phyloP scores from a whole-genome alignment of 2,329 filamentous ascomycete species.

The Diaporthe batatas region DNA sequence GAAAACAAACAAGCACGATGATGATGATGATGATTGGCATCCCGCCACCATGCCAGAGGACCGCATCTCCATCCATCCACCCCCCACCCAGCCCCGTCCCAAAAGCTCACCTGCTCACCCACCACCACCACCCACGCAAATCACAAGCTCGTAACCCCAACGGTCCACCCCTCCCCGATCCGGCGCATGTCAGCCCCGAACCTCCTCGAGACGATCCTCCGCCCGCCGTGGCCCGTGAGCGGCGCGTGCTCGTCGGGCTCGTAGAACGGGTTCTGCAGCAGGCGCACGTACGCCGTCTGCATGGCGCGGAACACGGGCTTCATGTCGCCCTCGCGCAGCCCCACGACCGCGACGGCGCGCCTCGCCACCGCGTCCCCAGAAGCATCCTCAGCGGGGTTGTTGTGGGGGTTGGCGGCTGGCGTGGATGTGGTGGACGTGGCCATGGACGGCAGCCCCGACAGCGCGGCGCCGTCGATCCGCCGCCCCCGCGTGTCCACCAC shows the following conservation, averaged over 20 bases:
- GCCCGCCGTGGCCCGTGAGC: slow-evolving; percentile 64
- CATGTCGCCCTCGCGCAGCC: slow-evolving; percentile 87
- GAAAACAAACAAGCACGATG: not conserved
- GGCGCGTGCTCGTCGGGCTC: slow-evolving; percentile 86
- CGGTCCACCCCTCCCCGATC: slow-evolving; percentile 88
- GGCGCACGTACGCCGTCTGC: slow-evolving; percentile 89
- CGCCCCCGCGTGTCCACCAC: slow-evolving; percentile 91
- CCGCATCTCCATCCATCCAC: too few species aligned
- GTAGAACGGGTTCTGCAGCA: slow-evolving; percentile 96
- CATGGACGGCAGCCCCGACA: slow-evolving; percentile 28
- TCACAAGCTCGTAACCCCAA: slow-evolving; percentile 75
- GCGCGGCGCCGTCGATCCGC: slow-evolving; percentile 54
- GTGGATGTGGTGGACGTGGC: slow-evolving; percentile 32
- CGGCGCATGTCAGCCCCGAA: slow-evolving; percentile 87
- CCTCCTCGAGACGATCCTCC: slow-evolving; percentile 83
- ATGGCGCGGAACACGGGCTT: slow-evolving; percentile 91
- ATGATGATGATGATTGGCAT: too few species aligned
- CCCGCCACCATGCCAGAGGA: too few species aligned
- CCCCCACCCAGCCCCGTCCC: not conserved
- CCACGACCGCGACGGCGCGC: slow-evolving; percentile 64
- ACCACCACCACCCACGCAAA: not conserved
- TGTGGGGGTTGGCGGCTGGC: too few species aligned
- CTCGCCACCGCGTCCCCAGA: slow-evolving; percentile 47
- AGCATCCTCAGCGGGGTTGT: too few species aligned
- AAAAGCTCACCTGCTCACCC: too few species aligned